Percentiles rank a stretch among this genome's conserved stretches.
These are phyloP conservation scores for Verticillium dahliae DNA, from an alignment of 2,329 filamentous ascomycete genomes.

Conservation along the genomic window DNA sequence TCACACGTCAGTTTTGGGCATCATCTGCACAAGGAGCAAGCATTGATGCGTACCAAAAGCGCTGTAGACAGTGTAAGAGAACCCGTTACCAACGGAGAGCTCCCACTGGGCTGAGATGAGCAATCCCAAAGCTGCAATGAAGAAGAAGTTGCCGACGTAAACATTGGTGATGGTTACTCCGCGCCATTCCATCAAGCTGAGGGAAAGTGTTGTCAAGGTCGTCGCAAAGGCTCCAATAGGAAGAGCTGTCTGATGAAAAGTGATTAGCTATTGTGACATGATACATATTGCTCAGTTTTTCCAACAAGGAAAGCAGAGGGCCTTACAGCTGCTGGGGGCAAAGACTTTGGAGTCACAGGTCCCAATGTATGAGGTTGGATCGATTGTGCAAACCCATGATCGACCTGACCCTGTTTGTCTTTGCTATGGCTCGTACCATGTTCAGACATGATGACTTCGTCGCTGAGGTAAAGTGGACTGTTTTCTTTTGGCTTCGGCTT, in stretches of 20 bases:
- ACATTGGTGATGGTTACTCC: conserved; percentile 43
- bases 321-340: conserved; percentile 6
- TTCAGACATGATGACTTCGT: neutral
- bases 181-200: conserved; percentile 49
- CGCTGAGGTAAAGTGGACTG: too few relatives aligned
- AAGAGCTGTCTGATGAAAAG: conserved; percentile 30
- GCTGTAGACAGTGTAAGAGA: conserved; percentile 45
- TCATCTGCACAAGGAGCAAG: neutral
- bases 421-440: neutral
- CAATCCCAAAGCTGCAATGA: conserved; percentile 40
- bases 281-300: neutral
- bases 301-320: neutral
- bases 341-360: neutral
- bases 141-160: conserved; percentile 49
- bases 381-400: neutral
- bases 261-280: neutral
- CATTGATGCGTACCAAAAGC: conserved; percentile 35
- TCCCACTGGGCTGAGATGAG: conserved; percentile 51
- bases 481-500: too few relatives aligned
- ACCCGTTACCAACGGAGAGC: conserved; percentile 42
- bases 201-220: conserved; percentile 45
- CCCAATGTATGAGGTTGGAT: neutral
- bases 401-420: neutral
- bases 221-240: conserved; percentile 47
- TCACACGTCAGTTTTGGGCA: neutral